Percentiles rank a stretch among this genome's conserved stretches.
Conservation (phyloP, 2,329 filamentous ascomycete genomes). For the Xylariaceae sp. region DNA sequence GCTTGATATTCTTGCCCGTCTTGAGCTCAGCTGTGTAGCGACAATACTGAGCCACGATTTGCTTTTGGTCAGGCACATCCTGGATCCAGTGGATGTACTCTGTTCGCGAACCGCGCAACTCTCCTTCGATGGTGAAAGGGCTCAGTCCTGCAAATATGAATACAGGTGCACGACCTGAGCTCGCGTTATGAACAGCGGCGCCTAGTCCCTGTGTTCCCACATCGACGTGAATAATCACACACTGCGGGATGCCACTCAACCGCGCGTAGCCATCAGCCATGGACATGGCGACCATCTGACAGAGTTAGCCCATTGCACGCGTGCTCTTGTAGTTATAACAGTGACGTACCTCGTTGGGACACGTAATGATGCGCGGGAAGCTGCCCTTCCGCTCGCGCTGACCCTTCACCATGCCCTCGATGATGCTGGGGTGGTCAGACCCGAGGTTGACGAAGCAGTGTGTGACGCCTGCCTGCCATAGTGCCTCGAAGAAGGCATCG, state of each 20-base stretch:
- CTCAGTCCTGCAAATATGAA: constrained; percentile 74
- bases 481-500: constrained; percentile 59
- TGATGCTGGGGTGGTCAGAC: constrained; percentile 69
- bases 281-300: constrained; percentile 74
- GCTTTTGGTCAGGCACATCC: constrained; percentile 75
- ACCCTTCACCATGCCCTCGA: constrained; percentile 75
- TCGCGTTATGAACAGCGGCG: constrained; percentile 74
- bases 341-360: constrained; percentile 64
- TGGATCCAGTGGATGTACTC: constrained; percentile 88
- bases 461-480: constrained; percentile 35
- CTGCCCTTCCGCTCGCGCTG: constrained; percentile 59
- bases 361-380: constrained; percentile 72
- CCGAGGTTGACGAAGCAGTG: constrained; percentile 58
- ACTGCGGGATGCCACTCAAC: constrained; percentile 65
- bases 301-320: neutral
- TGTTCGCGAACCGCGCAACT: constrained; percentile 69
- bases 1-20: constrained; percentile 78
- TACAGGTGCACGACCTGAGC: constrained; percentile 66
- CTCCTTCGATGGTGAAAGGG: constrained; percentile 71
- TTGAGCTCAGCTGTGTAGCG: constrained; percentile 79
- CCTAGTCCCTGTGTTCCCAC: constrained; percentile 76
- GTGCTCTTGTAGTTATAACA: neutral
- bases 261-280: constrained; percentile 79
- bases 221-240: constrained; percentile 75
- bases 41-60: constrained; percentile 79